Percentiles rank a stretch among this genome's conserved stretches.
These are phyloP conservation scores for Microdochium paspali DNA, from an alignment of 2,329 filamentous ascomycete genomes.

Conservation along the genomic window DNA sequence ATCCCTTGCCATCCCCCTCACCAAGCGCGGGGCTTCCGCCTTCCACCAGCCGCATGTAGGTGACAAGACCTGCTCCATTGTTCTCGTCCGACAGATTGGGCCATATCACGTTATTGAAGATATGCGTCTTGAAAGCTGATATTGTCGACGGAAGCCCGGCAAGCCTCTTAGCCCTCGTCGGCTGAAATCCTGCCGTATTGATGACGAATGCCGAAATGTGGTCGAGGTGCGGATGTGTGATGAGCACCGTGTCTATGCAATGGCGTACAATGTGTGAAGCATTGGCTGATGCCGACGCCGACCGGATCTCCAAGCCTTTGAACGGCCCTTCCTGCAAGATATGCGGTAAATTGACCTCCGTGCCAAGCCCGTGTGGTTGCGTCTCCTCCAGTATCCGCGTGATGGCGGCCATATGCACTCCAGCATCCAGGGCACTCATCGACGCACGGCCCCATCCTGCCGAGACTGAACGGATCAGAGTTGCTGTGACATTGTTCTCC, in stretches of 20 bases:
- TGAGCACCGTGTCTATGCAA: conserved; percentile 79
- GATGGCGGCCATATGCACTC: conserved; percentile 80
- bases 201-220: conserved; percentile 87
- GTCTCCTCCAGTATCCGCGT: conserved; percentile 63
- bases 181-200: conserved; percentile 81
- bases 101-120: conserved; percentile 98
- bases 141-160: conserved; percentile 86
- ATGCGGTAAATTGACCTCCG: conserved; percentile 33
- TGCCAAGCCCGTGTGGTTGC: conserved; percentile 25
- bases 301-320: conserved; percentile 62
- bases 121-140: conserved; percentile 80
- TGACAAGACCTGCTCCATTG: conserved; percentile 84
- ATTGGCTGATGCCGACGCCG: conserved; percentile 61
- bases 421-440: conserved; percentile 85
- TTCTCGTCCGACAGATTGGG: conserved; percentile 95
- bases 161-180: conserved; percentile 72
- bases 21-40: conserved; percentile 80
- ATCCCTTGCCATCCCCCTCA: conserved; percentile 70
- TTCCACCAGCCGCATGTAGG: conserved; percentile 79
- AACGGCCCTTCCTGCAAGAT: conserved; percentile 65
- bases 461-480: conserved; percentile 75
- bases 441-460: conserved; percentile 76
- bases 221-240: conserved; percentile 96
- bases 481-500: conserved; percentile 83
- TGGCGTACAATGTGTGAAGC: conserved; percentile 70